Percentiles rank a stretch among this genome's conserved stretches.
phyloP scores from a whole-genome alignment of 2,329 filamentous ascomycete genomes.

The Clonostachys solani region DNA sequence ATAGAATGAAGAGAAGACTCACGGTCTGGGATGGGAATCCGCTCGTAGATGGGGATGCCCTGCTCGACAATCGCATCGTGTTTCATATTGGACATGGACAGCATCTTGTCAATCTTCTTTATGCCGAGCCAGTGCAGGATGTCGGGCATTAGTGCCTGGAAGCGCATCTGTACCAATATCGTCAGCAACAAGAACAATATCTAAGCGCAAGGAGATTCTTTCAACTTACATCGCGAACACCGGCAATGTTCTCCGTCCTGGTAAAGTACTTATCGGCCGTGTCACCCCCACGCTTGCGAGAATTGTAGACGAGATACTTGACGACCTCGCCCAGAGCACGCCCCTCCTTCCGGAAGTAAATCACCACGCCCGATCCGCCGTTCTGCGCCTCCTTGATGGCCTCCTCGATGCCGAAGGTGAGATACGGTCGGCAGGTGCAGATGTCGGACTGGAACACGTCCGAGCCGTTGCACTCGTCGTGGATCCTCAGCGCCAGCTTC shows the following conservation, averaged over 20 bases:
- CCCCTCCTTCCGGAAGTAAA: slow-evolving; percentile 98
- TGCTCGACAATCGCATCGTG: slow-evolving; percentile 84
- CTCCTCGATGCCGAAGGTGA: slow-evolving; percentile 96
- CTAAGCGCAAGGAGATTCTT: not conserved
- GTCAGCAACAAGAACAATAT: not conserved
- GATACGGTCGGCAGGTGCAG: slow-evolving; percentile 91
- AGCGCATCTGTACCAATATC: slow-evolving; percentile 80
- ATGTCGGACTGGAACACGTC: slow-evolving; percentile 98
- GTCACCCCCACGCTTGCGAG: slow-evolving; percentile 73
- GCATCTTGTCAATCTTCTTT: slow-evolving; percentile 96
- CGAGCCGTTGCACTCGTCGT: slow-evolving; percentile 83
- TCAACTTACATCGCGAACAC: slow-evolving; percentile 61
- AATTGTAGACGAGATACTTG: slow-evolving; percentile 67
- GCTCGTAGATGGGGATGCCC: slow-evolving; percentile 42
- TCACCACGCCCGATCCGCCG: slow-evolving; percentile 89
- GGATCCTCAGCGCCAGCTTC: slow-evolving; percentile 78
- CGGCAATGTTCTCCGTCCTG: slow-evolving; percentile 96
- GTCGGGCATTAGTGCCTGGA: slow-evolving; percentile 97
- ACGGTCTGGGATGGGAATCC: slow-evolving; percentile 73
- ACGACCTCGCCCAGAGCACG: slow-evolving; percentile 92
- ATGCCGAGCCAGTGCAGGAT: slow-evolving; percentile 98
- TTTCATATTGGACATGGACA: slow-evolving; percentile 98
- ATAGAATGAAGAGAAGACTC: slow-evolving; percentile 35
- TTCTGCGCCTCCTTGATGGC: slow-evolving; percentile 96
- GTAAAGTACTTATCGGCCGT: slow-evolving; percentile 91